A percentile compares a stretch with the other conserved stretches of the same genome.
These are phyloP conservation scores for Cladosporium colombiae DNA, from an alignment of 2,329 filamentous ascomycete genomes.

Conservation along the genomic window DNA sequence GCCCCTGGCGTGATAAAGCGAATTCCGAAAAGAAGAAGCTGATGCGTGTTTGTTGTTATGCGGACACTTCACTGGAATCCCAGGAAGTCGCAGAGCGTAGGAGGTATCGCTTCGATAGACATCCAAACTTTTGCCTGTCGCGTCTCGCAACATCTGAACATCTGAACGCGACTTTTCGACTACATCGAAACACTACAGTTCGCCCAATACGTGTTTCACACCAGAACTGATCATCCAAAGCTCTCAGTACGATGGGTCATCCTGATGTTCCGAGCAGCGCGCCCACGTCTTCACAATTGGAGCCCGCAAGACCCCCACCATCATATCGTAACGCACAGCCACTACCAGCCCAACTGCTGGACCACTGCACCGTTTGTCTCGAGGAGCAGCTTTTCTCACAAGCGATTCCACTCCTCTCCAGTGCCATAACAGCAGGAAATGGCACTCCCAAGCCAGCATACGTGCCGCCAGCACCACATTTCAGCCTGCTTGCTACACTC, in stretches of 20 bases:
- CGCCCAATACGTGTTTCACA: not conserved
- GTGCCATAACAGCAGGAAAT: conserved; percentile 59
- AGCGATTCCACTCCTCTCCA: conserved; percentile 59
- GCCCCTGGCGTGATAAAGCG: not conserved
- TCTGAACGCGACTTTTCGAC: not conserved
- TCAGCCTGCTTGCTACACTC: conserved; percentile 79
- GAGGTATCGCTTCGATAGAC: not conserved
- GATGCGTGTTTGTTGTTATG: not conserved
- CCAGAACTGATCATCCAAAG: not conserved
- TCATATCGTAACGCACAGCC: conserved; percentile 22
- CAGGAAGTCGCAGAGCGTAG: not conserved
- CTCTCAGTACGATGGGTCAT: not conserved
- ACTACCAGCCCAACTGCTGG: conserved; percentile 64
- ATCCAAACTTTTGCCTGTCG: not conserved
- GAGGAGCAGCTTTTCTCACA: conserved; percentile 66
- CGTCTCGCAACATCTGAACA: not conserved
- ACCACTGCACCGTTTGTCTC: conserved; percentile 70
- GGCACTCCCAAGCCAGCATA: conserved; percentile 53
- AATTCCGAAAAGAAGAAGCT: not conserved
- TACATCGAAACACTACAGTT: not conserved
- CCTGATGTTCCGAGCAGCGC: conserved; percentile 6
- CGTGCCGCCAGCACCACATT: conserved; percentile 69
- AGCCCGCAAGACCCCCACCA: not conserved
- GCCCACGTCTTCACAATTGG: conserved; percentile 5
- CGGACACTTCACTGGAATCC: not conserved